Base-by-base conservation (phyloP, 148 eudicot species). In the Cornus controversa region DNA sequence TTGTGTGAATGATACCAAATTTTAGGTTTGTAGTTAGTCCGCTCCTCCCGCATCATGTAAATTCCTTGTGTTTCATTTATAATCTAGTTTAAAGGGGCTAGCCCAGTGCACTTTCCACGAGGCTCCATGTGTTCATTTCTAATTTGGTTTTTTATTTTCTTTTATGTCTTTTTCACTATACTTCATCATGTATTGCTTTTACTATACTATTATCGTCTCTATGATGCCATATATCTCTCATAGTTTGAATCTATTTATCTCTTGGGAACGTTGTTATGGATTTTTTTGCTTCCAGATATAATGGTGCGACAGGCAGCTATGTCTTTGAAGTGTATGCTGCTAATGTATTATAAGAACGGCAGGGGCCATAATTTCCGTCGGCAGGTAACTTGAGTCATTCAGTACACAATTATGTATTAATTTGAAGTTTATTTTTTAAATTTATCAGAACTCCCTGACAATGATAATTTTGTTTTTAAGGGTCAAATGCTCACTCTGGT, bases 401-500 rank as follows among this genome's bases (percentile, higher is more conserved):
- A 25, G 28, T 50, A 11, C 18, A 1, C 14, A 16, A 50, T 50
- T 50, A 50, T 50, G 20, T 50, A 50, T 1, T 45, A 45, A 11
- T 13, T 13, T 50, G 57, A 50, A 50, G 1, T 16, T 50, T 50
- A 11, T 13, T 50, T 50, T 13, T 50, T 50, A 15, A 5, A 37
- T 54, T 57, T 7, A 28, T 26, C 18, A 28, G 65, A 60, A 66
- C 36, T 54, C 42, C 69, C 80, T 70, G 34, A 80, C 67, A 18
- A 25, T 66, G 18, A 37, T 65, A 64, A 20, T 7, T 75, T 54
- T 37, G 57, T 79, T 62, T 62, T 79, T 53, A 77, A 96, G 99
- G 99, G 98, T 75, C 99, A 93, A 87, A 89, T 93, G 85, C 82
- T 96, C 69, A 96, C 99, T 67, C 84, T 93, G 80, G 89, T 96